phyloP scores from a whole-genome alignment of 192 early-diverging fungal genomes.

The Backusella macrospora region DNA sequence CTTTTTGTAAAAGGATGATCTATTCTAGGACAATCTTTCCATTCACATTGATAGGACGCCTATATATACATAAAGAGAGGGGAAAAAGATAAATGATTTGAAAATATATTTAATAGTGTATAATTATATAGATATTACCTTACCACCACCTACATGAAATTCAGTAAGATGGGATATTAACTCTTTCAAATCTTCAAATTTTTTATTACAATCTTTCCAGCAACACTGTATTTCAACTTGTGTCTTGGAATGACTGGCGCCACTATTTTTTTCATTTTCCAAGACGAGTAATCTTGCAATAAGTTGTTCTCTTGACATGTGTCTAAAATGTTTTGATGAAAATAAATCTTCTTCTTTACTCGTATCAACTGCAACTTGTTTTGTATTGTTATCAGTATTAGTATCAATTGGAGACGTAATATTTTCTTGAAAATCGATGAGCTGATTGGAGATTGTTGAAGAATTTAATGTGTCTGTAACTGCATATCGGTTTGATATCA shows the following conservation, averaged over 20 bases:
- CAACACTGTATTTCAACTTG: constrained; percentile 29
- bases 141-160: constrained; percentile 58
- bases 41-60: constrained; percentile 54
- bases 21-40: constrained; percentile 51
- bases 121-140: constrained; percentile 39
- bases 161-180: constrained; percentile 54
- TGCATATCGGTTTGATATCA: background rate
- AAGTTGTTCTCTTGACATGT: constrained; percentile 31
- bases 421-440: background rate
- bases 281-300: constrained; percentile 27
- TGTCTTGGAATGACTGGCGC: constrained; percentile 23
- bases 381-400: background rate
- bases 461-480: background rate
- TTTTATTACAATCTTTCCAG: constrained; percentile 52
- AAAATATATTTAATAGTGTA: no score
- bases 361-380: background rate
- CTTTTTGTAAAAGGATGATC: constrained; percentile 70
- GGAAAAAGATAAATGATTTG: background rate
- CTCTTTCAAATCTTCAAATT: constrained; percentile 45
- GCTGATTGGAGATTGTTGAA: background rate
- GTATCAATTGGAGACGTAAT: background rate
- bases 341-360: background rate
- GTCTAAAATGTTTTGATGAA: constrained; percentile 18
- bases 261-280: constrained; percentile 22
- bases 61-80: constrained; percentile 11